Evolutionary conservation across 371 early-diverging fungal species (phyloP), one percentile per base, ranked within the genome.

Genomic region (Apophysomyces sp.): DNA sequence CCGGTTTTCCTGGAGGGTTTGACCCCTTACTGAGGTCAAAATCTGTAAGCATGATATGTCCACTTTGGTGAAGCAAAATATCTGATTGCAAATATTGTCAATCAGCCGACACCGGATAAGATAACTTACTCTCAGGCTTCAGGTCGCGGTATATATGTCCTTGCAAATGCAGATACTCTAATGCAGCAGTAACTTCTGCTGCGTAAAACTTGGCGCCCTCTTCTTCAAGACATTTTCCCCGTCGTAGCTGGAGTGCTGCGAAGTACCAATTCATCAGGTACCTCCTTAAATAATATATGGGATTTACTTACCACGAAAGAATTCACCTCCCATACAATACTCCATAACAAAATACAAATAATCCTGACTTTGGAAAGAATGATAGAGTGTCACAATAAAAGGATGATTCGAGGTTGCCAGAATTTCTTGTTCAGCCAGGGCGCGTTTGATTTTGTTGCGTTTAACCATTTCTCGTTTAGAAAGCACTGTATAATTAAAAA

Each of bases 311-410:
- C 89, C 93, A 81, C 94, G 76, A 74, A 94, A 97, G 71, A 97
- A 97, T 82, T 99, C 99, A 55, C 99, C 99, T 51, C 99, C 99
- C 69, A 91, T 85, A 68, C 99, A 98, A 81, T 98, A 99, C 66
- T 99, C 99, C 96, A 98, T 97, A 57, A 97, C 91, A 68, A 99
- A 91, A 72, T 95, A 98, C 27, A 99, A 77, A 60, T 97, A 89
- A 49, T 94, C 92, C 66, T 94, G 91, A 62, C 93, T 93, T 76
- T 98, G 97, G 74, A 99, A 98, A 15, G 93, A 92, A 77, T 96
- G 95, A 75, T 96, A 95, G 53, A 99, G 81, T 29, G 98, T 94
- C 16, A 98, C 95, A 68, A 99, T 94, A 78, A 98, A 99, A 8
- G 98, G 98, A 69, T 96, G 96, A 77, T 98, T 96, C 52, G 94